phyloP scores from a whole-genome alignment of 192 early-diverging fungal genomes.

The Rhizophlyctis rosea region DNA sequence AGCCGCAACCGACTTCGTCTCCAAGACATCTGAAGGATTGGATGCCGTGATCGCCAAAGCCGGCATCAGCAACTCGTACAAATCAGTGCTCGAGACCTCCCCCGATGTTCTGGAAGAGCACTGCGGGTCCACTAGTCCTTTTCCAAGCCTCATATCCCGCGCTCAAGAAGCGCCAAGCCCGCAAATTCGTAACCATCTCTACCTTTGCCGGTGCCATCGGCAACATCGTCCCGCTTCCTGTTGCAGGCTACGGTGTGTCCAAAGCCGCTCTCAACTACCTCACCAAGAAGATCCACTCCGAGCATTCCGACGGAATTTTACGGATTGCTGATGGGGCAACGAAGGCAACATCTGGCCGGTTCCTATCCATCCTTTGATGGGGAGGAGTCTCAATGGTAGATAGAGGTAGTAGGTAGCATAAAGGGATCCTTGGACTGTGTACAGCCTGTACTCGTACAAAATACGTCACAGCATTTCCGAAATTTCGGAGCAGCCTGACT shows the following conservation, averaged over 20 bases:
- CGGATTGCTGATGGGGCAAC: too few relatives aligned
- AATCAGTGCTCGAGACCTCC: not conserved
- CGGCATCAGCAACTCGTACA: not conserved
- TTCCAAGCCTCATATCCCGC: conserved; percentile 3
- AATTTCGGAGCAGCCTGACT: too few relatives aligned
- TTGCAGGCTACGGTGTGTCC: not conserved
- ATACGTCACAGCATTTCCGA: too few relatives aligned
- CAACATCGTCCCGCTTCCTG: too few relatives aligned
- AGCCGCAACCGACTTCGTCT: not conserved
- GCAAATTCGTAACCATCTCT: conserved; percentile 7
- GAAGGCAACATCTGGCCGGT: too few relatives aligned
- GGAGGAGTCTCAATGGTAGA: too few relatives aligned
- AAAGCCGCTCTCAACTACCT: conserved; percentile 15
- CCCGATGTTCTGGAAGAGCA: not conserved
- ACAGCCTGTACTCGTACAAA: too few relatives aligned
- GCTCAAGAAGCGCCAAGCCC: not conserved
- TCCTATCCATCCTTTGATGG: too few relatives aligned
- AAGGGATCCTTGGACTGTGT: too few relatives aligned
- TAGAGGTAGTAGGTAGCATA: too few relatives aligned
- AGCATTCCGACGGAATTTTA: too few relatives aligned
- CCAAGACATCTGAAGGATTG: not conserved
- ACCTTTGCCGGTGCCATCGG: not conserved
- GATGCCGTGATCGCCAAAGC: conserved; percentile 18
- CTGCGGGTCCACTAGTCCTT: not conserved
- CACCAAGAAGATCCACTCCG: not conserved